Percentiles rank a stretch among this genome's conserved stretches.
Evolutionary conservation across 2,329 filamentous ascomycete genomes (phyloP).

Genomic region (Phialophora expanda): DNA sequence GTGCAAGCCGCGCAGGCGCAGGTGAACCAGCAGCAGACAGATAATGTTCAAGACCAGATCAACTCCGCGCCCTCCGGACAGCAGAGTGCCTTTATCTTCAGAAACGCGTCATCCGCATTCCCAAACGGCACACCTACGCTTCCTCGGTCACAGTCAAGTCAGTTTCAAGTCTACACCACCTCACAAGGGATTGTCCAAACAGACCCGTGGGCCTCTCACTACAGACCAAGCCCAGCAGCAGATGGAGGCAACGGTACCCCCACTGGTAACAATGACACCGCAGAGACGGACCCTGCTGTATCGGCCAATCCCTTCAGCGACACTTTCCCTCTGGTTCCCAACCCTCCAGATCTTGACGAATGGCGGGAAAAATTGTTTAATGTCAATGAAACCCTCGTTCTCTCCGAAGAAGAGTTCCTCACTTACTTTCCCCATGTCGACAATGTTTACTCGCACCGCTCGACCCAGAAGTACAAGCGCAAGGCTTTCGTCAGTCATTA

Average conservation of each 20-base stretch:
- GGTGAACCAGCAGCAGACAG: background rate
- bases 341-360: conserved; percentile 69
- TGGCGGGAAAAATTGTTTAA: conserved; percentile 77
- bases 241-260: conserved; percentile 6
- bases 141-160: conserved; percentile 21
- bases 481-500: conserved; percentile 84
- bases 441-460: conserved; percentile 83
- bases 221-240: conserved; percentile 5
- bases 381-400: conserved; percentile 72
- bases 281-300: conserved; percentile 18
- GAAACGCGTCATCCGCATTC: conserved; percentile 33
- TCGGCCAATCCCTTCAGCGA: conserved; percentile 35
- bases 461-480: conserved; percentile 79
- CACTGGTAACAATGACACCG: conserved; percentile 12
- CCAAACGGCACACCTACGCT: conserved; percentile 31
- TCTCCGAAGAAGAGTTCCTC: conserved; percentile 77
- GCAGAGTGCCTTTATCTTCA: conserved; percentile 32
- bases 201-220: conserved; percentile 30
- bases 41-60: conserved; percentile 19
- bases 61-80: conserved; percentile 6
- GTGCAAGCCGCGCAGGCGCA: conserved; percentile 7
- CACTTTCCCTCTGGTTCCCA: conserved; percentile 50
- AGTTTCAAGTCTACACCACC: conserved; percentile 32
- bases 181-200: conserved; percentile 29
- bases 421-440: conserved; percentile 84